Evolutionary conservation across 208 protist genomes (phyloP).

Genomic region (Leishmania turanica): DNA sequence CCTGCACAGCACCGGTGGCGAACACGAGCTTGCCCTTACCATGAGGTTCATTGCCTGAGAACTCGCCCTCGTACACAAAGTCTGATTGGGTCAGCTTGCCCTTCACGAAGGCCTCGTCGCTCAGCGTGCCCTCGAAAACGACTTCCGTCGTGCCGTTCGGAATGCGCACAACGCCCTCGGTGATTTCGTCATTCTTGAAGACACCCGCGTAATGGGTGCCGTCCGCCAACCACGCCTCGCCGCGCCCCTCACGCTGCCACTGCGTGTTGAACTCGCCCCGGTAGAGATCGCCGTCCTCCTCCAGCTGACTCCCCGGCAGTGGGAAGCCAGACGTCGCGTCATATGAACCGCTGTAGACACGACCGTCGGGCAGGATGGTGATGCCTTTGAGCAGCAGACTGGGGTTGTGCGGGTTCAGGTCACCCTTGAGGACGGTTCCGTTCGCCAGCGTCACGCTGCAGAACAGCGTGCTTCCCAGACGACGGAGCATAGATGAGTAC

Average conservation of each 20-base stretch:
- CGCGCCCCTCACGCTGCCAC: conserved; percentile 88
- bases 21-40: conserved; percentile 82
- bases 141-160: conserved; percentile 84
- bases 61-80: conserved; percentile 89
- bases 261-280: conserved; percentile 77
- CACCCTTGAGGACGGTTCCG: conserved; percentile 72
- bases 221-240: conserved; percentile 87
- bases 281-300: conserved; percentile 92
- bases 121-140: conserved; percentile 79
- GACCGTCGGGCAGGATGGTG: conserved; percentile 76
- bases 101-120: conserved; percentile 80
- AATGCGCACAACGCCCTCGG: conserved; percentile 87
- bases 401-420: conserved; percentile 52
- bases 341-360: conserved; percentile 78
- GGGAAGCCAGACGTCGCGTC: conserved; percentile 63
- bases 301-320: conserved; percentile 70
- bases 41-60: conserved; percentile 82
- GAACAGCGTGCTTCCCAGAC: conserved; percentile 21
- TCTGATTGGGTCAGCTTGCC: conserved; percentile 81
- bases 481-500: conserved; percentile 30
- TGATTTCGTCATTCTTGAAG: conserved; percentile 80
- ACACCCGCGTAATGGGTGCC: conserved; percentile 84
- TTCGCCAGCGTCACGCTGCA: conserved; percentile 61
- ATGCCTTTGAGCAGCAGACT: conserved; percentile 63
- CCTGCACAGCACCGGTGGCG: conserved; percentile 75